Evolutionary conservation across 208 protist species (phyloP).

Genomic region (Trypanosoma vivax): DNA sequence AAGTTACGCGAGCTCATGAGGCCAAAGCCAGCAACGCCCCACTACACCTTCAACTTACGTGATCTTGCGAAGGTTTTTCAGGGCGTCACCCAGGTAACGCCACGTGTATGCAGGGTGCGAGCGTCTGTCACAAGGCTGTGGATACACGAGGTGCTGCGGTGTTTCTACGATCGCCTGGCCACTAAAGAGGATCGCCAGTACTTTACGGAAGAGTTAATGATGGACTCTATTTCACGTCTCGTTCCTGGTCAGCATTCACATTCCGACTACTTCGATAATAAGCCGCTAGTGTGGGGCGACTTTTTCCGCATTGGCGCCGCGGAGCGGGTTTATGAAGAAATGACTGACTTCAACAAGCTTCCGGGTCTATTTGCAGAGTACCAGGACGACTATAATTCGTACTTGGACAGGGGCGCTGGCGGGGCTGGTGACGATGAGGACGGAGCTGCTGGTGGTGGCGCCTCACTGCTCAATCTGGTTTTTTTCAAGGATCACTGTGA

Average conservation of each 20-base stretch:
- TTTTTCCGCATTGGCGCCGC: conserved; percentile 86
- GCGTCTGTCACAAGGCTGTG: conserved; percentile 84
- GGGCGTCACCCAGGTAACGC: conserved; percentile 89
- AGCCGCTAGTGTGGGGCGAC: conserved; percentile 91
- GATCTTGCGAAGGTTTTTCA: conserved; percentile 96
- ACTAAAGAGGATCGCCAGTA: conserved; percentile 86
- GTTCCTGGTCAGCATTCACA: conserved; percentile 52
- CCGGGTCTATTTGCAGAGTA: conserved; percentile 83
- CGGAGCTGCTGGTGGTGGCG: conserved; percentile 9
- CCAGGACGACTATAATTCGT: conserved; percentile 91
- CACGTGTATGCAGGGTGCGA: conserved; percentile 67
- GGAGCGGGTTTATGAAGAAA: conserved; percentile 88
- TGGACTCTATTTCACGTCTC: conserved; percentile 69
- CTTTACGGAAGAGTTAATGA: conserved; percentile 90
- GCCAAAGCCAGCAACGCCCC: conserved; percentile 93
- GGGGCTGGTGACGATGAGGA: conserved; percentile 22
- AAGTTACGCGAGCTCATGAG: conserved; percentile 86
- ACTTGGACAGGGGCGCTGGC: conserved; percentile 24
- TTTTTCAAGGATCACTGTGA: conserved; percentile 94
- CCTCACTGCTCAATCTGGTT: conserved; percentile 66
- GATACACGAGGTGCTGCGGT: conserved; percentile 94
- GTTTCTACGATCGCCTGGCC: conserved; percentile 97
- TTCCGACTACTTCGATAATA: conserved; percentile 50
- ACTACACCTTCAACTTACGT: conserved; percentile 99
- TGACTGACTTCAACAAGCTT: conserved; percentile 61